A percentile compares a stretch with the other conserved stretches of the same genome.
phyloP scores from a whole-genome alignment of 1,284 basidiomycete genomes.

The Trichosporon sp. region DNA sequence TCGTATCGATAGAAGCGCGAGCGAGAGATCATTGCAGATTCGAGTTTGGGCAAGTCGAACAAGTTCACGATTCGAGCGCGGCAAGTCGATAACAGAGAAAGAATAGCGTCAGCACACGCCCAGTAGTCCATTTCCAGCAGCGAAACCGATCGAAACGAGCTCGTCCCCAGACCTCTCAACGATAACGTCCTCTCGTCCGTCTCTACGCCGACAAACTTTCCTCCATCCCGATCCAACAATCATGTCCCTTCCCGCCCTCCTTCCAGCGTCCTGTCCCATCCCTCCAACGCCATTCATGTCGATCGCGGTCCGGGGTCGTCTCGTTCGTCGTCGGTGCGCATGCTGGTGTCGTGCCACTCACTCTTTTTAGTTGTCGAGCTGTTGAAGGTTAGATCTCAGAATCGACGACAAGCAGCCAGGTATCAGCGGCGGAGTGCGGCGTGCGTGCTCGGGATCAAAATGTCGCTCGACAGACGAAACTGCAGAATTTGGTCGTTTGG shows the following conservation, averaged over 20 bases:
- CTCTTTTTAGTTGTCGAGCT: constrained; percentile 2
- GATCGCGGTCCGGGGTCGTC: neutral
- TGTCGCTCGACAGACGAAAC: neutral
- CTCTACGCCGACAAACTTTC: neutral
- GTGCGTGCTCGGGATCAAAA: neutral
- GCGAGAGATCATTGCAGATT: neutral
- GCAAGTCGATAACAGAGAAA: neutral
- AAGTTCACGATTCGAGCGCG: neutral
- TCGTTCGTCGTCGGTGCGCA: neutral
- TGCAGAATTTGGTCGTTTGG: neutral
- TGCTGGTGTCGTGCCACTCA: neutral
- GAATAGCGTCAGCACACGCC: neutral
- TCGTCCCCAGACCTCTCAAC: neutral
- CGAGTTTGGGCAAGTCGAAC: neutral
- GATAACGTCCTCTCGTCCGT: neutral
- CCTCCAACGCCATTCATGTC: neutral
- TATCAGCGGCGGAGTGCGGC: neutral
- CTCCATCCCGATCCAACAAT: neutral
- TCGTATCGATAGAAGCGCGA: neutral
- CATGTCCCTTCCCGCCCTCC: neutral
- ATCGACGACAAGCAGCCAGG: neutral
- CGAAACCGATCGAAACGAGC: neutral
- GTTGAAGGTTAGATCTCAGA: constrained; percentile 4
- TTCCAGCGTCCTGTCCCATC: neutral
- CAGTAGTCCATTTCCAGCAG: neutral